Base-by-base conservation (phyloP, 192 early-diverging fungal genomes). In the Mortierella hygrophila region DNA sequence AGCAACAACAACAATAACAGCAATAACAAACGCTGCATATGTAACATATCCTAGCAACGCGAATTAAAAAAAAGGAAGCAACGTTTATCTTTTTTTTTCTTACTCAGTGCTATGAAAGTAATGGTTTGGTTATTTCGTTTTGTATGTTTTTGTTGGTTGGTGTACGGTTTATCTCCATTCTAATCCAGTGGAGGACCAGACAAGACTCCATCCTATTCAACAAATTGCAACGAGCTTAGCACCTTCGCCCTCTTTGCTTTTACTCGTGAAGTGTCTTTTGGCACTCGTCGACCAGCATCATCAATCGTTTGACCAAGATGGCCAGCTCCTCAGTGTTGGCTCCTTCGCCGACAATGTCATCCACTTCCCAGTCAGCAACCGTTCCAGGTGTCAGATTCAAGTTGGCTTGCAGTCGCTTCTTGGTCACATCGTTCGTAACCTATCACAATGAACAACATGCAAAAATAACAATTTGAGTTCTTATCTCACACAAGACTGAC, bases 281-380 rank as follows among this genome's bases (percentile, higher is more conserved):
- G 65, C 78, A 85, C 21, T 85, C 57, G 15, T 80, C 78, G n/a
- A 80, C 83, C 18, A 85, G 29, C 20, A 65, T 21, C 78, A 85
- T 85, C 37, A 80, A 8, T 6, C 54, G 18, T 60, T 74, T 76
- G 26, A 85, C 78, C 74, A 85, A 73, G 35, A 23, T 18, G 37
- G 54, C 52, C 3, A 85, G 40, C 46, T 76, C 75, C 1, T 75
- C 74, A 46, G 80, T 69, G 26, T 10, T 41, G 2, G 73, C 60
- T 52, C 63, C 52, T 44, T 63, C 5, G 13, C 83, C 83, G 15
- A 85, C 26, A 63, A 85, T 37, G 13, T 74, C 78, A 6, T 68
- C 42, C n/a, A 75, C 78, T 11, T 54, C 42, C 83, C 83, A 85
- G 10, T 76, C 78, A 11, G 83, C 78, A n/a, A 77, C 75, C 6